phyloP scores from a whole-genome alignment of 169 alveolate genomes.

The Besnoitia besnoiti region DNA sequence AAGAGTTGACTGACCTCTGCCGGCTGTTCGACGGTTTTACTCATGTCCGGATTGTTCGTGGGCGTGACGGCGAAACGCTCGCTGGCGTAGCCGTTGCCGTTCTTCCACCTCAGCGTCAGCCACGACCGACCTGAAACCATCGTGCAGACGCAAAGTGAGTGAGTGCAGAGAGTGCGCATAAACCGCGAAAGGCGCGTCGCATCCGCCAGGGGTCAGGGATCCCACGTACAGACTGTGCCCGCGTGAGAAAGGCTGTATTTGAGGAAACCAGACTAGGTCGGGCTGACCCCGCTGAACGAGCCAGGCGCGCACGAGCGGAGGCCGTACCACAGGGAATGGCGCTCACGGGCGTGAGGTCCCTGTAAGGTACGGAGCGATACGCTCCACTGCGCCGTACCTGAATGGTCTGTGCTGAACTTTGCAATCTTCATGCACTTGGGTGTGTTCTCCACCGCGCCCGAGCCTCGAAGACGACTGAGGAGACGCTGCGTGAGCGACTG shows the following conservation, averaged over 20 bases:
- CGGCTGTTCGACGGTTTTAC: background rate
- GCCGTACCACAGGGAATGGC: too few relatives aligned
- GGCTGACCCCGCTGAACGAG: too few relatives aligned
- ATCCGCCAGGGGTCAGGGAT: too few relatives aligned
- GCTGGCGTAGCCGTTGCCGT: background rate
- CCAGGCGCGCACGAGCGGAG: too few relatives aligned
- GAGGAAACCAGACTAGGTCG: too few relatives aligned
- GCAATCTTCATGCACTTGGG: background rate
- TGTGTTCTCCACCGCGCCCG: background rate
- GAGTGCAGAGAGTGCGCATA: too few relatives aligned
- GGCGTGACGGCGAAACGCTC: background rate
- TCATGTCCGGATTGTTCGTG: constrained; percentile 12
- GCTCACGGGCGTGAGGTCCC: too few relatives aligned
- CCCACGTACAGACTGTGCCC: too few relatives aligned
- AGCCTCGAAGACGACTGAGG: background rate
- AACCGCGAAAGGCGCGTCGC: too few relatives aligned
- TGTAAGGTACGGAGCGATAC: background rate
- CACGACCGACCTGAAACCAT: background rate
- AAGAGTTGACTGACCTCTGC: constrained; percentile 4
- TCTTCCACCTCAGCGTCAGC: background rate
- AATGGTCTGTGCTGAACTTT: background rate
- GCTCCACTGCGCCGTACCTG: background rate
- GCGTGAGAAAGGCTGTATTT: too few relatives aligned
- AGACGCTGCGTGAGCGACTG: background rate
- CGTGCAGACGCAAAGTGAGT: background rate